Conservation (phyloP, 2,329 filamentous ascomycete genomes). For the Aspergillus terreus region DNA sequence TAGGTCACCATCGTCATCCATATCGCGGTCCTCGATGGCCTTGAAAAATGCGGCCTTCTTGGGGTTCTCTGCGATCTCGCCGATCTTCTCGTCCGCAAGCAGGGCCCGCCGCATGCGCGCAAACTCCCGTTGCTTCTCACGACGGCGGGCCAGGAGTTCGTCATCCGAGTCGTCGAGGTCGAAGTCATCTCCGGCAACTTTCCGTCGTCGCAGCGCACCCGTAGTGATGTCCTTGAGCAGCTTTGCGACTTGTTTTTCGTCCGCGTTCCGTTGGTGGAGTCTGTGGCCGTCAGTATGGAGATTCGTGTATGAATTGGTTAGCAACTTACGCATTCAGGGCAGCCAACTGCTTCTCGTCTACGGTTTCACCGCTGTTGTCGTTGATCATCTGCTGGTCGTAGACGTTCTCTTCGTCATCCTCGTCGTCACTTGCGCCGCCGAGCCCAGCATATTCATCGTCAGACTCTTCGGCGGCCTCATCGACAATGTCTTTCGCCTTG, state of each 20-base stretch:
- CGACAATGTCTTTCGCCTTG: constrained; percentile 78
- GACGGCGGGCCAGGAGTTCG: constrained; percentile 66
- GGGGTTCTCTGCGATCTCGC: constrained; percentile 83
- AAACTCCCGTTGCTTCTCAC: constrained; percentile 82
- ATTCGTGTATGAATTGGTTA: neutral
- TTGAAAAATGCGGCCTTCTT: constrained; percentile 87
- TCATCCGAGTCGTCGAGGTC: constrained; percentile 91
- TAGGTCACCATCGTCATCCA: constrained; percentile 57
- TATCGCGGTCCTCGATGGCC: constrained; percentile 79
- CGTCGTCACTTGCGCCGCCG: constrained; percentile 84
- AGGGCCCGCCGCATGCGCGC: constrained; percentile 88
- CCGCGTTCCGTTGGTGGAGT: constrained; percentile 71
- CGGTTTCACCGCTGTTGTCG: constrained; percentile 71
- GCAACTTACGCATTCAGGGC: constrained; percentile 82
- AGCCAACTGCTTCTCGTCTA: constrained; percentile 75
- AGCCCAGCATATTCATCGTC: constrained; percentile 97
- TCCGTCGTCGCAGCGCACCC: constrained; percentile 79
- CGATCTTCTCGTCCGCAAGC: constrained; percentile 82
- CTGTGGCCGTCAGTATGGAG: constrained; percentile 43
- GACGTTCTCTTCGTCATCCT: constrained; percentile 70
- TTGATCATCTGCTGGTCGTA: constrained; percentile 86
- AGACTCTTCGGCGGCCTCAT: constrained; percentile 94
- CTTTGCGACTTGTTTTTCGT: constrained; percentile 86
- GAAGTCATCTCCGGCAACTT: constrained; percentile 67
- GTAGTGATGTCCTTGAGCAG: constrained; percentile 91